Percentiles rank a stretch among this genome's conserved stretches.
phyloP scores from a whole-genome alignment of 108 stramenopile genomes.

The Nitzschia putrida region DNA sequence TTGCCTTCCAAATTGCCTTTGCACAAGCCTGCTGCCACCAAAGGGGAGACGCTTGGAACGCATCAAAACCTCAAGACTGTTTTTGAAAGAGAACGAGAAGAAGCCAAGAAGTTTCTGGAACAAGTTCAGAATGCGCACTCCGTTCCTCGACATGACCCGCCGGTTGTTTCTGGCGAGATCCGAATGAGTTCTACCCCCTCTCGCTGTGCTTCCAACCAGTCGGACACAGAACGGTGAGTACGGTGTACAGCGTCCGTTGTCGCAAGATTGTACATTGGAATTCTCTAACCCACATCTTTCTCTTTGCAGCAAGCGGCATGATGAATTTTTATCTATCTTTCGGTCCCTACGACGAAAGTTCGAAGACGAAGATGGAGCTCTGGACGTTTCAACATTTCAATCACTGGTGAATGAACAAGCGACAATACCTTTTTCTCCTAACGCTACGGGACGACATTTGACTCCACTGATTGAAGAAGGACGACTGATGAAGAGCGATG shows the following conservation, averaged over 20 bases:
- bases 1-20: conserved; percentile 2
- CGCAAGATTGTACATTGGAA: not conserved
- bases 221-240: no score
- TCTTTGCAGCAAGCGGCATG: conserved; percentile 16
- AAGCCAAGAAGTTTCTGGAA: conserved; percentile 20
- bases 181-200: no score
- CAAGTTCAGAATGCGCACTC: conserved; percentile 7
- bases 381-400: conserved; percentile 26
- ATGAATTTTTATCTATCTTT: conserved; percentile 33
- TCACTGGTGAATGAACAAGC: not conserved
- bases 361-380: conserved; percentile 32
- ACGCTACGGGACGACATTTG: conserved; percentile 20
- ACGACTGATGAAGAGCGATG: conserved; percentile 41
- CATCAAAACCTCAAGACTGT: conserved; percentile 7
- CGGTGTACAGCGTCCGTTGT: not conserved
- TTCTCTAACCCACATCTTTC: not conserved
- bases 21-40: not conserved
- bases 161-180: no score
- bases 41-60: not conserved
- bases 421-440: conserved; percentile 6
- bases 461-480: conserved; percentile 25
- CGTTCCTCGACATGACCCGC: not conserved
- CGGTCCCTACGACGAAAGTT: conserved; percentile 16
- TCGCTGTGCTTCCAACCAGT: no score
- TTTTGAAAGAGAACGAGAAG: conserved; percentile 11